Percentiles rank a stretch among this genome's conserved stretches.
phyloP scores from a whole-genome alignment of 2,329 filamentous ascomycete species.

The Apiospora koreana region DNA sequence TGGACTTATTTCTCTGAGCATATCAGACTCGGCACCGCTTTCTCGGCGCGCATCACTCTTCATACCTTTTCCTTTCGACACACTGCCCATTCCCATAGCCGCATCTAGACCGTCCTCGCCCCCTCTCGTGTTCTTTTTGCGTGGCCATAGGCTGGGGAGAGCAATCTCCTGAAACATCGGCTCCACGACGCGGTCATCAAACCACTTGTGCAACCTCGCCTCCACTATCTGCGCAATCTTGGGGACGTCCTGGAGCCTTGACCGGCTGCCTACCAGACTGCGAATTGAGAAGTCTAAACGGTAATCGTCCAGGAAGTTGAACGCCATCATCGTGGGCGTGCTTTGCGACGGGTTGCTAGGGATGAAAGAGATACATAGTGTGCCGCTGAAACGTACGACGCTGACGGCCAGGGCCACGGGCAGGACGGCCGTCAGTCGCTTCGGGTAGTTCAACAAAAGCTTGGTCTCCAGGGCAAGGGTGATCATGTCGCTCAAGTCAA shows the following conservation, averaged over 20 bases:
- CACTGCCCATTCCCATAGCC: conserved; percentile 36
- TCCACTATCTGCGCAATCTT: conserved; percentile 87
- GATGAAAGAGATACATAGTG: conserved; percentile 89
- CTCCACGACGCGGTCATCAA: conserved; percentile 83
- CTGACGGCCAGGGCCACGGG: conserved; percentile 91
- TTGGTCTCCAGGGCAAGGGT: conserved; percentile 95
- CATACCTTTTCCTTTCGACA: conserved; percentile 54
- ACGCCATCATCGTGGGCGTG: conserved; percentile 85
- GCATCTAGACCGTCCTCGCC: conserved; percentile 61
- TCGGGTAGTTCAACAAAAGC: conserved; percentile 91
- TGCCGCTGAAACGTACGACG: conserved; percentile 92
- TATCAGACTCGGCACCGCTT: conserved; percentile 48
- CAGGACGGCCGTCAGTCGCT: conserved; percentile 82
- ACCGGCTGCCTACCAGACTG: conserved; percentile 78
- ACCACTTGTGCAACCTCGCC: conserved; percentile 79
- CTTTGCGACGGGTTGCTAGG: conserved; percentile 69
- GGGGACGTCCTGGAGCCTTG: conserved; percentile 79
- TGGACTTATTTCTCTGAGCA: conserved; percentile 35
- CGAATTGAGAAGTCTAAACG: conserved; percentile 79
- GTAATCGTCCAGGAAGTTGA: conserved; percentile 91
- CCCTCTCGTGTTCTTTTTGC: conserved; percentile 80
- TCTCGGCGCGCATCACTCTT: conserved; percentile 49
- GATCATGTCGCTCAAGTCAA: conserved; percentile 94
- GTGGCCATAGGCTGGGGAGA: conserved; percentile 78
- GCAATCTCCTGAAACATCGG: conserved; percentile 86